A percentile compares a stretch with the other conserved stretches of the same genome.
phyloP scores from a whole-genome alignment of 2,329 filamentous ascomycete genomes.

The Colletotrichum theobromicola region DNA sequence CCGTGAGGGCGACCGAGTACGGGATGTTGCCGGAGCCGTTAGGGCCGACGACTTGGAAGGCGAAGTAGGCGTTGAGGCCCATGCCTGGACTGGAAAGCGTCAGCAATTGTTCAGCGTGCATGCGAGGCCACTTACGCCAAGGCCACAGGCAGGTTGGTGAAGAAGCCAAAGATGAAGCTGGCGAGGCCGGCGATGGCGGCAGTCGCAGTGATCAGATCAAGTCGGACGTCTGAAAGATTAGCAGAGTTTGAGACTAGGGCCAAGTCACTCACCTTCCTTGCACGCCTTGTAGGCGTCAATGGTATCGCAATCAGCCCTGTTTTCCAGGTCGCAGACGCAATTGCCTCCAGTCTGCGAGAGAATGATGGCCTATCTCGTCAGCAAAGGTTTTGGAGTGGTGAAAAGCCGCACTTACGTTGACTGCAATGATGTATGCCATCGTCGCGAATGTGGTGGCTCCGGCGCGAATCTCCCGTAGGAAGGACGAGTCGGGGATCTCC shows the following conservation, averaged over 20 bases:
- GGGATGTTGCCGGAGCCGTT: conserved; percentile 62
- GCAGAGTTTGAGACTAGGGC: not conserved
- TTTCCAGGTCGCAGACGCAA: conserved; percentile 65
- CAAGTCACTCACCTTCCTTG: conserved; percentile 46
- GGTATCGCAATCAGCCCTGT: conserved; percentile 53
- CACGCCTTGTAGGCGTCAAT: conserved; percentile 49
- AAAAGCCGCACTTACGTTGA: conserved; percentile 54
- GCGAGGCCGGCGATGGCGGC: conserved; percentile 79
- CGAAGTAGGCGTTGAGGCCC: conserved; percentile 72
- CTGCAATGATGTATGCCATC: conserved; percentile 86
- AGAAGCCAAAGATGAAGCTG: conserved; percentile 77
- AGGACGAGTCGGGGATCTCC: conserved; percentile 71
- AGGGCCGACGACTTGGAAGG: conserved; percentile 69
- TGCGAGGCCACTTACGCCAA: conserved; percentile 62
- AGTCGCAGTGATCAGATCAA: conserved; percentile 82
- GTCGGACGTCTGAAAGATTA: conserved; percentile 59
- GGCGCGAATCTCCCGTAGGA: conserved; percentile 79
- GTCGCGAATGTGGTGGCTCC: conserved; percentile 81
- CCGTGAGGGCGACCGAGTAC: conserved; percentile 65
- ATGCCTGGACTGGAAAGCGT: conserved; percentile 60
- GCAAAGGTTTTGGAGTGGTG: not conserved
- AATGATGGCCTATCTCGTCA: conserved; percentile 64
- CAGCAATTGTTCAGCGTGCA: conserved; percentile 4
- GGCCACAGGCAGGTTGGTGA: conserved; percentile 82
- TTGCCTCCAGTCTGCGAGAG: conserved; percentile 79